A percentile compares a stretch with the other conserved stretches of the same genome.
These are phyloP conservation scores for Zopfochytrium polystomum DNA, from an alignment of 371 early-diverging fungal genomes.

Conservation along the genomic window DNA sequence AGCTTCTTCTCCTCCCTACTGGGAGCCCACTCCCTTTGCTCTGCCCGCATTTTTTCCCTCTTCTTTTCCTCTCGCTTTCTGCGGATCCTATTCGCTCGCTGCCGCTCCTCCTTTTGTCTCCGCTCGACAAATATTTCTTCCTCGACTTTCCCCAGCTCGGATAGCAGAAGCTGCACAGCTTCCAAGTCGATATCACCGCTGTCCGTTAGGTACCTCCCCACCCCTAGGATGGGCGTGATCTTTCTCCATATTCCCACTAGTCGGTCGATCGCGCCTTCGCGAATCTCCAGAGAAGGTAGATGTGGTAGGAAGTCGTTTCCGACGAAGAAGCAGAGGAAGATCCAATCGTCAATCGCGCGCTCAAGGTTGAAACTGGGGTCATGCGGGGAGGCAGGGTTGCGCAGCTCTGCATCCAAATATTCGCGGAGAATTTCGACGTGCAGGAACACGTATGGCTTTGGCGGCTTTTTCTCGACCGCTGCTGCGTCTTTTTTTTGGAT, in stretches of 20 bases:
- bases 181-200: slow-evolving; percentile 78
- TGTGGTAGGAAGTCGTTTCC: slow-evolving; percentile 99
- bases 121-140: slow-evolving; percentile 80
- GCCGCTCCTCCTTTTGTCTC: slow-evolving; percentile 57
- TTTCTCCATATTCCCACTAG: slow-evolving; percentile 80
- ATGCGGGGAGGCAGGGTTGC: slow-evolving; percentile 55
- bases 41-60: slow-evolving; percentile 5
- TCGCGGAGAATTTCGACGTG: slow-evolving; percentile 88
- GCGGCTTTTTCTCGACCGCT: slow-evolving; percentile 39
- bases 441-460: slow-evolving; percentile 87
- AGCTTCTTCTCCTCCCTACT: slow-evolving; percentile 2
- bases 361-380: slow-evolving; percentile 72
- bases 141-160: slow-evolving; percentile 80
- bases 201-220: slow-evolving; percentile 85
- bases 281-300: slow-evolving; percentile 94
- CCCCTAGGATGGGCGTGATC: slow-evolving; percentile 49
- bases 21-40: slow-evolving; percentile 3
- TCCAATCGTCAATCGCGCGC: slow-evolving; percentile 98
- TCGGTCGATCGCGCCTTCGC: slow-evolving; percentile 94
- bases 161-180: slow-evolving; percentile 71
- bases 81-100: slow-evolving; percentile 25
- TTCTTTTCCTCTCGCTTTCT: slow-evolving; percentile 32
- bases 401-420: slow-evolving; percentile 85
- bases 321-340: slow-evolving; percentile 98
- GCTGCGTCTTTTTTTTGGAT: slow-evolving; percentile 44